Conservation (phyloP, 129 eudicot species). For the Lonicera japonica region DNA sequence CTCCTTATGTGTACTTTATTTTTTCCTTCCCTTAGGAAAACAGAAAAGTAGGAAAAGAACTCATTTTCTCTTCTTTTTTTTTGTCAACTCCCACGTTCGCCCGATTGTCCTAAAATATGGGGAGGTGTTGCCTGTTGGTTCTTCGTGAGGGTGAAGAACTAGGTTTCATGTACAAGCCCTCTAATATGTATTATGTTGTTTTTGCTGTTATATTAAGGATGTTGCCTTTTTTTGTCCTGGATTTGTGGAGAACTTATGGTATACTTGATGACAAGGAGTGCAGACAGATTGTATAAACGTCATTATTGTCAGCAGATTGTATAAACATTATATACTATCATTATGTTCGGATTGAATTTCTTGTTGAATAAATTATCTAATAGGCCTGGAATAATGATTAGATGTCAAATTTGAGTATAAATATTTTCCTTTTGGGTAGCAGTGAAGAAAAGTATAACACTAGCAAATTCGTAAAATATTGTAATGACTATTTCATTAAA, state of each 20-base stretch:
- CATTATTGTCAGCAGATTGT: no score
- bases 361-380: no score
- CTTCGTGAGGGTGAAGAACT: conserved; percentile 20
- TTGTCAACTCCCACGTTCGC: not conserved
- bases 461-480: no score
- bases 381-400: no score
- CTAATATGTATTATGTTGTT: conserved; percentile 1
- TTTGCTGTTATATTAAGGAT: not conserved
- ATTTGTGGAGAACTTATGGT: not conserved
- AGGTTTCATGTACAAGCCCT: conserved; percentile 17
- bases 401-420: no score
- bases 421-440: no score
- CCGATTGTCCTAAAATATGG: conserved; percentile 16
- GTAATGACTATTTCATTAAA: no score
- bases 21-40: conserved; percentile 8
- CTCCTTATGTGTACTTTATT: conserved; percentile 22
- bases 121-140: conserved; percentile 10
- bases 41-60: conserved; percentile 10
- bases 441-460: no score
- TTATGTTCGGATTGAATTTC: no score
- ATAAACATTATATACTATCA: no score
- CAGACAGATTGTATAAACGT: no score
- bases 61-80: not conserved
- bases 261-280: not conserved
- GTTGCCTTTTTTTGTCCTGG: not conserved